Conservation (phyloP, 2,329 filamentous ascomycete genomes). For the Diaporthe eres region DNA sequence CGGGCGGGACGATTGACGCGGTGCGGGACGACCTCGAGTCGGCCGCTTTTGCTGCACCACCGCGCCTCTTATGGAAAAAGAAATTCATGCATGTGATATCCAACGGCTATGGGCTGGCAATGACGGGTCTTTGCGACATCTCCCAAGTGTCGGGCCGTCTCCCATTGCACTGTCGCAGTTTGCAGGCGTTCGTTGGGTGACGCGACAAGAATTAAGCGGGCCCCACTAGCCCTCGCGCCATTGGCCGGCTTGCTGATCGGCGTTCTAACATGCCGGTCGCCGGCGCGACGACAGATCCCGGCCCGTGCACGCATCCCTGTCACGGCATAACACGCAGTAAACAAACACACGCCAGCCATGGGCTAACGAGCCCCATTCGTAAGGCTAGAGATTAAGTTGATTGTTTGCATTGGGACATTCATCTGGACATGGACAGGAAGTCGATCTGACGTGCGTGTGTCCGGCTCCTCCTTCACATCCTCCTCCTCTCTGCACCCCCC, state of each 20-base stretch:
- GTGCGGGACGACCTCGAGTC: neutral
- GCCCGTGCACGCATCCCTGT: slow-evolving; percentile 39
- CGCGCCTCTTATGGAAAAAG: accelerated
- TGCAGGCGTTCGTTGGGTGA: slow-evolving; percentile 32
- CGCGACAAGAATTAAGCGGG: slow-evolving; percentile 34
- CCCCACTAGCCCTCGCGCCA: slow-evolving; percentile 10
- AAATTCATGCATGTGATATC: neutral
- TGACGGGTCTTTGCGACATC: neutral
- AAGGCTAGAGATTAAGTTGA: slow-evolving; percentile 31
- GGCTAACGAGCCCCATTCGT: slow-evolving; percentile 16
- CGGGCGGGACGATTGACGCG: slow-evolving; percentile 1
- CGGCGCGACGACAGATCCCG: slow-evolving; percentile 34
- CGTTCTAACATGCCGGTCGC: slow-evolving; percentile 35
- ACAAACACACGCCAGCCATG: slow-evolving; percentile 28
- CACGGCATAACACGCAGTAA: slow-evolving; percentile 26
- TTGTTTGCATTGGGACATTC: slow-evolving; percentile 19
- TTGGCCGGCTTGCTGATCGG: slow-evolving; percentile 22
- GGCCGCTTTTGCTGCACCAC: neutral
- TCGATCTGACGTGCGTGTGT: slow-evolving; percentile 17
- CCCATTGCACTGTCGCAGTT: neutral
- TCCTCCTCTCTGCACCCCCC: slow-evolving; percentile 6
- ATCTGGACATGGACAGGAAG: neutral
- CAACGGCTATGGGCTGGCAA: neutral
- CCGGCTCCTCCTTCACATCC: neutral
- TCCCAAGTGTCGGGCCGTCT: neutral